Conservation (phyloP, 2,329 filamentous ascomycete genomes). For the Gaeumannomyces sp. region DNA sequence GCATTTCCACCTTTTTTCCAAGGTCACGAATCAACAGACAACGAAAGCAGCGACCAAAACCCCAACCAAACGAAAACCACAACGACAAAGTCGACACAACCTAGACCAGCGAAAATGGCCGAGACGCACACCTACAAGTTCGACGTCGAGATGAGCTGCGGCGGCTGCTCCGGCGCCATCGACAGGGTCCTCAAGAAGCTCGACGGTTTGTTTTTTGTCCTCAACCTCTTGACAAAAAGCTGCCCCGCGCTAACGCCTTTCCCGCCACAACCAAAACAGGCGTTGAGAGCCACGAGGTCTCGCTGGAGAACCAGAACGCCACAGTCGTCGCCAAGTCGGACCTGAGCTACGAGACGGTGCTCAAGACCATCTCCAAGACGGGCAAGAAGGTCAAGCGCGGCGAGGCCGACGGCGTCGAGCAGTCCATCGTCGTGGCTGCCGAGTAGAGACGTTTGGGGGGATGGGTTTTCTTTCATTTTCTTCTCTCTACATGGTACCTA, state of each 20-base stretch:
- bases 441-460: slow-evolving; percentile 1
- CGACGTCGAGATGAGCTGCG: slow-evolving; percentile 88
- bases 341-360: slow-evolving; percentile 72
- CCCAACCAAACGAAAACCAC: not conserved
- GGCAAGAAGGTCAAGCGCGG: slow-evolving; percentile 84
- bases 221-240: not conserved
- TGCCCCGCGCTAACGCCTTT: not conserved
- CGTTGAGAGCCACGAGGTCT: slow-evolving; percentile 80
- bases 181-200: slow-evolving; percentile 89
- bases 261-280: slow-evolving; percentile 42
- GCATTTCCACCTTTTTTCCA: not conserved
- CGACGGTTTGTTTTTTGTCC: slow-evolving; percentile 58
- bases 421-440: slow-evolving; percentile 42
- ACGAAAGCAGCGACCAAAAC: not conserved
- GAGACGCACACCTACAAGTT: slow-evolving; percentile 92
- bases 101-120: slow-evolving; percentile 48
- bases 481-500: no score
- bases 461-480: not conserved
- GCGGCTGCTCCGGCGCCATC: slow-evolving; percentile 91
- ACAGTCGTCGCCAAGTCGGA: slow-evolving; percentile 64
- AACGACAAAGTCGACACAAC: not conserved
- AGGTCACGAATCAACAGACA: not conserved
- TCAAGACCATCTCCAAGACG: slow-evolving; percentile 88
- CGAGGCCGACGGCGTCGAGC: slow-evolving; percentile 59
- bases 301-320: slow-evolving; percentile 78